Percentiles rank a stretch among this genome's conserved stretches.
Conservation (phyloP, 2,329 filamentous ascomycete genomes). For the Aspergillus thermomutatus region DNA sequence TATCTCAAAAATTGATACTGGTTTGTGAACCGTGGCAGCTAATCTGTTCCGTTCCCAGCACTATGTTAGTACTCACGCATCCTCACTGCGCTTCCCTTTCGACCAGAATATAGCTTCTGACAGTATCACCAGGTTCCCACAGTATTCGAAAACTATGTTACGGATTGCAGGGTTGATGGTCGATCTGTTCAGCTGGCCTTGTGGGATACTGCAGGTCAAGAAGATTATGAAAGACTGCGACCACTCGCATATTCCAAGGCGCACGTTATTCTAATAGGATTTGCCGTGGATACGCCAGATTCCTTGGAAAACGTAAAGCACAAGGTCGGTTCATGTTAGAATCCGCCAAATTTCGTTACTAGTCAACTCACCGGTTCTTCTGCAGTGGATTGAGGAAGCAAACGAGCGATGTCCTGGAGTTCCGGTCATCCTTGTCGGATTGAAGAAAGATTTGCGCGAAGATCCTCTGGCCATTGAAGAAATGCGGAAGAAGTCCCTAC, state of each 20-base stretch:
- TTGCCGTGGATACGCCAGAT: slow-evolving; percentile 91
- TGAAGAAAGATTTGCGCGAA: slow-evolving; percentile 96
- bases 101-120: slow-evolving; percentile 9
- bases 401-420: slow-evolving; percentile 86
- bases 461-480: slow-evolving; percentile 93
- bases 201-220: slow-evolving; percentile 99
- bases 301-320: slow-evolving; percentile 97
- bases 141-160: slow-evolving; percentile 99
- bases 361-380: slow-evolving; percentile 15
- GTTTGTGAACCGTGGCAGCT: slow-evolving; percentile 18
- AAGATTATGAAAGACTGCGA: slow-evolving; percentile 94
- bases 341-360: slow-evolving; percentile 17
- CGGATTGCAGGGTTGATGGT: slow-evolving; percentile 95
- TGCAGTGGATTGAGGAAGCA: slow-evolving; percentile 91
- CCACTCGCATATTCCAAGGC: slow-evolving; percentile 96
- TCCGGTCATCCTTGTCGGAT: slow-evolving; percentile 89
- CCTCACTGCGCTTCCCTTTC: not conserved
- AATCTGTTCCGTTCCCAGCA: slow-evolving; percentile 30
- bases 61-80: slow-evolving; percentile 39
- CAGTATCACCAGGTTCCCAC: slow-evolving; percentile 69
- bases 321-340: slow-evolving; percentile 60
- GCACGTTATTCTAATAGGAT: slow-evolving; percentile 94
- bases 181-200: slow-evolving; percentile 97
- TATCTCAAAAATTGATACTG: not conserved
- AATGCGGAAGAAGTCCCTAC: slow-evolving; percentile 90